Conservation (phyloP, 2,329 filamentous ascomycete species). For the Xylogone sp. region DNA sequence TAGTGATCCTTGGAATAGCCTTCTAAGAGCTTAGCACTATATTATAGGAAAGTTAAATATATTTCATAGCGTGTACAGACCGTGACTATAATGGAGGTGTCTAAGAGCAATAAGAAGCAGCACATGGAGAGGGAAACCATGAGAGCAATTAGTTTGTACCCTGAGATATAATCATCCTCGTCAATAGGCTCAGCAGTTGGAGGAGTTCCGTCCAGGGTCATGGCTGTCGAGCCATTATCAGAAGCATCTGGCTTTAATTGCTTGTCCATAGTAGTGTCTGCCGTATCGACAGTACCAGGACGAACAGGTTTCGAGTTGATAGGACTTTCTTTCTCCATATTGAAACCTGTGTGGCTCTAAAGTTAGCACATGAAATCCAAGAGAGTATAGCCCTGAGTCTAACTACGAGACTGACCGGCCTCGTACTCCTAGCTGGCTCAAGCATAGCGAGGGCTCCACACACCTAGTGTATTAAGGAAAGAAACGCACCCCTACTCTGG, state of each 20-base stretch:
- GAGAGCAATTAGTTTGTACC: slow-evolving; percentile 16
- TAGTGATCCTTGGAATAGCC: slow-evolving; percentile 47
- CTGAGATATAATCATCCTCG: slow-evolving; percentile 8
- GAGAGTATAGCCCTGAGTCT: too few species aligned
- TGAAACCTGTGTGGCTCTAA: neutral
- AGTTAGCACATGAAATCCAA: too few species aligned
- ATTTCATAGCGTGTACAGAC: slow-evolving; percentile 23
- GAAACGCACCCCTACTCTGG: neutral
- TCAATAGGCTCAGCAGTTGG: neutral
- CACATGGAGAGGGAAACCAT: slow-evolving; percentile 36
- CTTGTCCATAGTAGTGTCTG: neutral
- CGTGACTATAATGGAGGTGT: slow-evolving; percentile 50
- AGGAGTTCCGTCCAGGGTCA: neutral
- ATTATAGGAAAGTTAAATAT: too few species aligned
- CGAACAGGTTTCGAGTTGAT: neutral
- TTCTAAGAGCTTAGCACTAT: slow-evolving; percentile 11
- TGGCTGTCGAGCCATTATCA: neutral
- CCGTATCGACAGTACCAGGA: neutral
- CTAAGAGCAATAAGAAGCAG: slow-evolving; percentile 45
- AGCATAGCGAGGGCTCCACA: too few species aligned
- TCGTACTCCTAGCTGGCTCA: too few species aligned
- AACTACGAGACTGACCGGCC: too few species aligned
- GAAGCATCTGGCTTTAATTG: neutral
- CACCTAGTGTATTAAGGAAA: too few species aligned
- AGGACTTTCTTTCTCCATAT: neutral